Evolutionary conservation across 1,139 yeast genomes (phyloP), one percentile per base, ranked within the genome.

Genomic region (Pneumocystis murina): DNA sequence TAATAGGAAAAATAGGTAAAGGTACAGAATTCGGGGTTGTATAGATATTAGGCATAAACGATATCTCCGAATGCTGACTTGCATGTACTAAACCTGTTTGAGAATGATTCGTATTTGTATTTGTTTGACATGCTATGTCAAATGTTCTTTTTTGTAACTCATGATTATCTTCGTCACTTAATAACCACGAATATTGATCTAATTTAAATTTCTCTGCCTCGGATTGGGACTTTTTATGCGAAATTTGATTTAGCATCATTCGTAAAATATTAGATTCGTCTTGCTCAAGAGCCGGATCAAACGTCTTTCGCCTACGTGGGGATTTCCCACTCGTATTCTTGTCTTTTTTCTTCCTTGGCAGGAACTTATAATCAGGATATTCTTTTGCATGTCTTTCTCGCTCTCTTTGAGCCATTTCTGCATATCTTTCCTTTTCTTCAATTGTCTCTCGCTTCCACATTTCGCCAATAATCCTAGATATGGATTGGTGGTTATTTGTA

Each of bases 391-490:
- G 61, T 12, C 59, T 61, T 24, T 66, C 65, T 8, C 61, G 40
- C 8, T 63, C 67, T 14, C 62, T 58, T 30, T 60, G 67, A 16
- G 67, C 67, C 33, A 63, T 55, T 8, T 61, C 61, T 43, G 65
- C 61, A 59, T 66, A 66, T 36, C 48, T 59, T 39, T 60, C 59
- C 30, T 65, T 65, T 2, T 64, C 64, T 39, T 65, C 67, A n/a
- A 62, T 62, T 24, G 65, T 61, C 40, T 66, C 67, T 12, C 65
- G 63, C 43, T 67, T 62, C 82, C 82, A 79, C 75, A 79, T 71
- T 59, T 77, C 73, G 0, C 82, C 78, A 39, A 79, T 77, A 60
- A 78, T 76, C 63, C 78, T 79, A 10, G 78, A 74, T 62, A 77
- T 73, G 64, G 73, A 69, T 67, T 77, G 79, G 63, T 77, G 79